A percentile compares a stretch with the other conserved stretches of the same genome.
phyloP scores from a whole-genome alignment of 257 asterid species.

The Lavandula angustifolia region DNA sequence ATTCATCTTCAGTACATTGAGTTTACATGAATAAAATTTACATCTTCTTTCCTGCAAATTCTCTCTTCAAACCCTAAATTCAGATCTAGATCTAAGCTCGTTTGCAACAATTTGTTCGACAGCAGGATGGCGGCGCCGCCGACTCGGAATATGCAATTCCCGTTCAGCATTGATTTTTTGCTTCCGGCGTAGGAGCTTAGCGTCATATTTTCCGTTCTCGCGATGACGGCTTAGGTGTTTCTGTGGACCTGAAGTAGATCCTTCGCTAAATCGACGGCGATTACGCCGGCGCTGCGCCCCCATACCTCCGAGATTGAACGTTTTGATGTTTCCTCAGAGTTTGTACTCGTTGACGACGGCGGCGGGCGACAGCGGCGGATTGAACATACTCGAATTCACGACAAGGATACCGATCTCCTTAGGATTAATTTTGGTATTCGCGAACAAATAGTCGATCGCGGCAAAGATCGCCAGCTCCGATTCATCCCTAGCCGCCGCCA shows the following conservation, averaged over 20 bases:
- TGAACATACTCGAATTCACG: constrained; percentile 62
- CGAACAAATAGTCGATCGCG: constrained; percentile 53
- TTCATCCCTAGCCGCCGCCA: constrained; percentile 65
- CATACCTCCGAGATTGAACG: constrained; percentile 68
- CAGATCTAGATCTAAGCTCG: too few relatives aligned
- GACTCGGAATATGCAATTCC: constrained; percentile 62
- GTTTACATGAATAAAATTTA: too few relatives aligned
- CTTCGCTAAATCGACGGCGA: constrained; percentile 60
- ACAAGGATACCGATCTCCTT: constrained; percentile 59
- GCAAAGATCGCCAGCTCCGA: constrained; percentile 59
- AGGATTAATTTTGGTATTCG: constrained; percentile 45
- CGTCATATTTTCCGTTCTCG: constrained; percentile 58
- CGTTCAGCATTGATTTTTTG: constrained; percentile 59
- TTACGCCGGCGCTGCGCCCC: constrained; percentile 79
- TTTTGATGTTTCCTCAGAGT: constrained; percentile 53
- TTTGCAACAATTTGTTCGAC: constrained; percentile 56
- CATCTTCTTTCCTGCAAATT: too few relatives aligned
- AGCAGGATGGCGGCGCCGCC: constrained; percentile 61
- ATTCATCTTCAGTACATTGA: too few relatives aligned
- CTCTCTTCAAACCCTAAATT: too few relatives aligned
- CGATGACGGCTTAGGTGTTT: constrained; percentile 59
- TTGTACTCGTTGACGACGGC: constrained; percentile 61
- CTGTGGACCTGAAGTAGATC: constrained; percentile 56
- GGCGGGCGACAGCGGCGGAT: constrained; percentile 60
- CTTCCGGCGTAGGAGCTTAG: constrained; percentile 59